Evolutionary conservation across 352 stramenopile species (phyloP), one percentile per base, ranked within the genome.

Genomic region (Phytophthora ramorum): DNA sequence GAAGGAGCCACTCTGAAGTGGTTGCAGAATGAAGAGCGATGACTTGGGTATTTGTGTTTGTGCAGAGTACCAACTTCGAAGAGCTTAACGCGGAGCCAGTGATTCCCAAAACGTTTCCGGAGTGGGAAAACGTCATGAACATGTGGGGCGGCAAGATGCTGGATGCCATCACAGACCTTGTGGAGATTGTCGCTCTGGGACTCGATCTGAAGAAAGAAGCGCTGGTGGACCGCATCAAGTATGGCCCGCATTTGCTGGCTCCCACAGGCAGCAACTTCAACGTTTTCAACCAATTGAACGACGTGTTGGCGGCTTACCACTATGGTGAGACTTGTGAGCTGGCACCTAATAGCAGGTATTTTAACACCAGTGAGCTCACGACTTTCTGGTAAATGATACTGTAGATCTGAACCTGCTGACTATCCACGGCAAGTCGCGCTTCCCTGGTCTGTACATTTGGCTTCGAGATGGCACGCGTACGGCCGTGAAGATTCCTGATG

Each of bases 141-240:
- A 91, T 88, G 75, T 98, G 93, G 93, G 93, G 93, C 49, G 73
- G 75, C 56, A 97, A 97, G 77, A 96, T 98, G 85, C 70, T 96
- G 38, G 69, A 66, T 28, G 77, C 90, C 19, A 84, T 97, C 44
- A 78, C 73, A 28, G 84, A 92, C 44, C 73, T 98, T 28, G 88
- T 96, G 13, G 82, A 95, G 64, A 97, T 98, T 71, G 79, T 88
- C 24, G 93, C 90, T 7, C 58, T 96, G 8, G 93, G 93, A 24
- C 87, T 98, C 4, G 87, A 83, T 0, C 70, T 98, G 17, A 83
- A 93, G 65, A 87, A 91, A 69, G 74, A 92, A 37, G 80, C 79
- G 14, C 83, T 98, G 35, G 79, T 73, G 19, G 82, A 85, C 40
- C 83, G 78, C 41, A 96, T 98, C 81, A 66, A 91, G 38, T 79